These are phyloP conservation scores for Cercospora beticola DNA, from an alignment of 2,329 filamentous ascomycete species.

Conservation along the genomic window DNA sequence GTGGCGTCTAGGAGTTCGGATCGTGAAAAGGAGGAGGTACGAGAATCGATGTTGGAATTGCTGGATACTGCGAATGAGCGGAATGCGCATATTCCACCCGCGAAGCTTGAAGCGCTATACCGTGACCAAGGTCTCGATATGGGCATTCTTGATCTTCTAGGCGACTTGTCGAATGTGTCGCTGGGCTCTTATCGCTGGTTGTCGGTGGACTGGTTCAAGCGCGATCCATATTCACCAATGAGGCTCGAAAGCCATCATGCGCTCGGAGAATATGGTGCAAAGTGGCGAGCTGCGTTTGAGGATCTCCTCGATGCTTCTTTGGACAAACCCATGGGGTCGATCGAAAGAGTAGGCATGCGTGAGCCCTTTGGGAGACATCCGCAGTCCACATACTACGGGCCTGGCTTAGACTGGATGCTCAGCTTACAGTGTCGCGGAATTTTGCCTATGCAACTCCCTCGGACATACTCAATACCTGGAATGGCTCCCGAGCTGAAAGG, in stretches of 20 bases:
- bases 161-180: conserved; percentile 22
- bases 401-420: conserved; percentile 40
- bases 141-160: conserved; percentile 26
- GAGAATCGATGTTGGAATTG: conserved; percentile 24
- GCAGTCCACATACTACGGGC: conserved; percentile 31
- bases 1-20: conserved; percentile 19
- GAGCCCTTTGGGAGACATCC: conserved; percentile 16
- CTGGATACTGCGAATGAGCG: conserved; percentile 28
- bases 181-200: conserved; percentile 31
- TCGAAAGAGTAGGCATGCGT: conserved; percentile 24
- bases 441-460: conserved; percentile 36
- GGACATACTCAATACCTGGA: neutral
- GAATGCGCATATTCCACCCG: conserved; percentile 28
- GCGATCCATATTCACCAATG: conserved; percentile 56
- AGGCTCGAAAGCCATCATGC: conserved; percentile 50
- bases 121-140: conserved; percentile 26
- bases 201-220: conserved; percentile 39
- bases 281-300: conserved; percentile 60
- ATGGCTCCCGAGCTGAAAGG: neutral
- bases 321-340: conserved; percentile 35
- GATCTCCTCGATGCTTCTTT: conserved; percentile 53
- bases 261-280: conserved; percentile 38
- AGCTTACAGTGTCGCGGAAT: conserved; percentile 39
- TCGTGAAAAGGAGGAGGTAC: conserved; percentile 23
- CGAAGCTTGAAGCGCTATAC: conserved; percentile 33